phyloP scores from a whole-genome alignment of 345 rosid genomes.

The Ceriops decandra region DNA sequence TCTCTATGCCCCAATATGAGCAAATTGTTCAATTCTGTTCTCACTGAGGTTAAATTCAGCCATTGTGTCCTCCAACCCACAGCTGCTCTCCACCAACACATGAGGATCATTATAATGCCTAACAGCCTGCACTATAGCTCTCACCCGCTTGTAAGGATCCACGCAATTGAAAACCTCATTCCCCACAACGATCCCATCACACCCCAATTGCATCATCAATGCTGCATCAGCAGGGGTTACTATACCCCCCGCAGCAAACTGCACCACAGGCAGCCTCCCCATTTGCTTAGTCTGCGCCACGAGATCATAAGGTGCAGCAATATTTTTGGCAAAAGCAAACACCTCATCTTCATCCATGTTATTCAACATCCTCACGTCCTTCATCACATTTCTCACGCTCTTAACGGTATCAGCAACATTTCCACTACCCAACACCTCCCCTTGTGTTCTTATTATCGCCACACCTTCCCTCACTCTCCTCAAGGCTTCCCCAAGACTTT shows the following conservation, averaged over 20 bases:
- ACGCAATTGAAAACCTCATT: constrained; percentile 26
- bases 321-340: constrained; percentile 25
- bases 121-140: constrained; percentile 37
- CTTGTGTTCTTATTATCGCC: constrained; percentile 44
- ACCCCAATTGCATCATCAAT: constrained; percentile 43
- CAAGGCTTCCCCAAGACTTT: constrained; percentile 38
- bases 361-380: constrained; percentile 36
- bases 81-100: constrained; percentile 27
- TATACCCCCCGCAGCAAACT: constrained; percentile 41
- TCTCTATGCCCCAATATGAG: constrained; percentile 11
- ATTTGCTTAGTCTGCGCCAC: constrained; percentile 33
- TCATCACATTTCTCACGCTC: constrained; percentile 51
- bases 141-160: constrained; percentile 28
- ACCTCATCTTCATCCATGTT: constrained; percentile 53
- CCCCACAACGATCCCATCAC: constrained; percentile 38
- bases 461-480: constrained; percentile 55
- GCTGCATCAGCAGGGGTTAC: constrained; percentile 41
- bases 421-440: constrained; percentile 28
- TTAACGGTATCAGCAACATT: constrained; percentile 32
- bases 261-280: constrained; percentile 38
- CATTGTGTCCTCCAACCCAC: constrained; percentile 22
- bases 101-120: constrained; percentile 34
- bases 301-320: constrained; percentile 34
- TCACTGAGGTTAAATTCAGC: constrained; percentile 28
- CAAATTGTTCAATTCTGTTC: constrained; percentile 44